Evolutionary conservation across 768 basidiomycete genomes (phyloP), one percentile per base, ranked within the genome.

Genomic region (Lentinula guzmanii): DNA sequence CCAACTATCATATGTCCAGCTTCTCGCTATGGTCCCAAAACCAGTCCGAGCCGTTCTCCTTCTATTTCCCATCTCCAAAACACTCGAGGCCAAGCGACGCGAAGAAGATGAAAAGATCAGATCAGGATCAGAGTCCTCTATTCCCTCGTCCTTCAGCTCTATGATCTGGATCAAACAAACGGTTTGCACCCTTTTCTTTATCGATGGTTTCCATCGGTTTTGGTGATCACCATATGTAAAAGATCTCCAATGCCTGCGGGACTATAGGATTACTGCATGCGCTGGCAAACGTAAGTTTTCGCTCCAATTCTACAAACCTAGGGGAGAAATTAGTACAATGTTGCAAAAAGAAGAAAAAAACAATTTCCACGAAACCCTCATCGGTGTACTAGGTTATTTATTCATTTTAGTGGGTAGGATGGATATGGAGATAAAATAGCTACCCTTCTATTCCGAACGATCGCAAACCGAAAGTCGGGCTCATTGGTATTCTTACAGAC

Each of bases 141-240:
- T 91, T 4, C 86, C 91, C 66, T 80, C 83, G 5, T 84, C 83
- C 8, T 35, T 35, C 35, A 37, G 5, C n/a, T 21, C 39, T 33
- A 11, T 96, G 4, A 76, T 95, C 66, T 97, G 86, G 82, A 92
- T 96, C 76, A 93, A 93, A 71, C 95, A 97, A 71, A 96, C 90
- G 56, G 93, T 92, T 60, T 35, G 81, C n/a, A 15, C 16, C 16
- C 6, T 31, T 45, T 18, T 69, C 34, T 2, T 4, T 50, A 2
- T 13, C 51, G 33, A 1, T 4, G 18, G 21, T 50, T n/a, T 42
- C 56, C 16, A 43, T 43, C 13, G 52, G 16, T 18, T 53, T 52
- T 5, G 5, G 15, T 37, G 43, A n/a, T 33, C 13, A 57, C 13
- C 37, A 31, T n/a, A 41, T 18, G 28, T 35, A n/a, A 35, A 61